These are phyloP conservation scores for Diplocarpon rosae DNA, from an alignment of 2,329 filamentous ascomycete species.

Conservation along the genomic window DNA sequence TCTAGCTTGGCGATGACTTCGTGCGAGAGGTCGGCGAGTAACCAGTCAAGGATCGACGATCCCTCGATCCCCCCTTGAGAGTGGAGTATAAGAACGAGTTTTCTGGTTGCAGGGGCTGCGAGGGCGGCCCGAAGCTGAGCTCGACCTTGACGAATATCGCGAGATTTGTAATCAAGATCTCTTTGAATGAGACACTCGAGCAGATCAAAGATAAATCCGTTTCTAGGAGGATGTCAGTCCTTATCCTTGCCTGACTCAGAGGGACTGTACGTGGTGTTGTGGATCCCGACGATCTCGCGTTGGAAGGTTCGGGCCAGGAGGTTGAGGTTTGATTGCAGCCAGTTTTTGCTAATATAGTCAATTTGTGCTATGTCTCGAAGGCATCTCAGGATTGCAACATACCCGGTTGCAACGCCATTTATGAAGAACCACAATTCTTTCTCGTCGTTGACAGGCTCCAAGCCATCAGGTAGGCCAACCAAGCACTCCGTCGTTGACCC, in stretches of 20 bases:
- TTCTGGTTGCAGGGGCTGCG: constrained; percentile 44
- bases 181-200: constrained; percentile 69
- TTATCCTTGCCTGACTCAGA: constrained; percentile 28
- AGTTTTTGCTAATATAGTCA: constrained; percentile 34
- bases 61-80: constrained; percentile 70
- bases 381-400: constrained; percentile 20
- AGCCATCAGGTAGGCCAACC: constrained; percentile 42
- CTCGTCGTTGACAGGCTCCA: constrained; percentile 35
- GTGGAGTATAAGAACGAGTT: constrained; percentile 65
- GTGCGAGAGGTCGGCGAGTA: constrained; percentile 61
- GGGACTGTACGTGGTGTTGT: constrained; percentile 56
- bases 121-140: constrained; percentile 49
- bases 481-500: constrained; percentile 31
- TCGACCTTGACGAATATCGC: constrained; percentile 52
- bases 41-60: constrained; percentile 63
- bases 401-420: constrained; percentile 59
- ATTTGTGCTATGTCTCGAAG: constrained; percentile 4
- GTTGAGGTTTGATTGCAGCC: constrained; percentile 61
- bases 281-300: constrained; percentile 52
- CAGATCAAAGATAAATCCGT: constrained; percentile 64
- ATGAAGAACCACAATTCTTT: constrained; percentile 69
- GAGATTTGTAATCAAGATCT: constrained; percentile 60
- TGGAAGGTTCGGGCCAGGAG: constrained; percentile 62
- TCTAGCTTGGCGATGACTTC: constrained; percentile 58
- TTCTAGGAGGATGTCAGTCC: constrained; percentile 28